Percentiles rank a stretch among this genome's conserved stretches.
Evolutionary conservation across 257 asterid species (phyloP).

Genomic region (Coffea eugenioides): DNA sequence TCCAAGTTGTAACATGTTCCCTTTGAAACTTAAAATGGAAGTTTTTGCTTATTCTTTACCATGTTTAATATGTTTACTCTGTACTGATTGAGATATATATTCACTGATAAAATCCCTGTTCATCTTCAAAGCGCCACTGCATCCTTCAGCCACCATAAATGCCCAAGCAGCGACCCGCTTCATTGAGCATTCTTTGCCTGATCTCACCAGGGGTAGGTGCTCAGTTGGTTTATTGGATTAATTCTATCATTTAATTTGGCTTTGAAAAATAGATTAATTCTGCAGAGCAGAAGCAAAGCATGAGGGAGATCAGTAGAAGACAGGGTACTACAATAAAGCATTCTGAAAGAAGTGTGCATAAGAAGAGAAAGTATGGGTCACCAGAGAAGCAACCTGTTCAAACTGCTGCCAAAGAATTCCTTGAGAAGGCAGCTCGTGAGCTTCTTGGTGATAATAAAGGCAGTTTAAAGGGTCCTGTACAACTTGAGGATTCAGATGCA

Average conservation of each 20-base stretch:
- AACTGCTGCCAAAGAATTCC: conserved; percentile 88
- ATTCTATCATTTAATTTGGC: conserved; percentile 21
- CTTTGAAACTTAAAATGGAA: background rate
- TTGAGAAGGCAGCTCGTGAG: conserved; percentile 91
- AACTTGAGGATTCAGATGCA: conserved; percentile 55
- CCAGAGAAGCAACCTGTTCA: conserved; percentile 72
- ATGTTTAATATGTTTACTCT: background rate
- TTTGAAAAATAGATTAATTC: conserved; percentile 38
- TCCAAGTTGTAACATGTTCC: background rate
- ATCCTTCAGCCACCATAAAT: conserved; percentile 78
- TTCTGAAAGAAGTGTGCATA: conserved; percentile 49
- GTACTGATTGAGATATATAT: background rate
- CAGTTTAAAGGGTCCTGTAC: conserved; percentile 79
- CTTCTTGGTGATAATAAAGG: conserved; percentile 77
- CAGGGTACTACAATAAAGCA: conserved; percentile 44
- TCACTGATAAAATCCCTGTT: conserved; percentile 13
- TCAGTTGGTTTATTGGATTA: conserved; percentile 11
- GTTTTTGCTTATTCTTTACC: background rate
- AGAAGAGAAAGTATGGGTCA: conserved; percentile 73
- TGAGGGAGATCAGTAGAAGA: conserved; percentile 72
- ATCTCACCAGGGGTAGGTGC: conserved; percentile 72
- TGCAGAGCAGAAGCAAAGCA: conserved; percentile 90
- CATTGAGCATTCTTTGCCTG: conserved; percentile 90
- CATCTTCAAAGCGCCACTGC: conserved; percentile 67
- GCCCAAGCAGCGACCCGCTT: conserved; percentile 82